phyloP scores from a whole-genome alignment of 441 rosid species.

The Adansonia madagascariensis region DNA sequence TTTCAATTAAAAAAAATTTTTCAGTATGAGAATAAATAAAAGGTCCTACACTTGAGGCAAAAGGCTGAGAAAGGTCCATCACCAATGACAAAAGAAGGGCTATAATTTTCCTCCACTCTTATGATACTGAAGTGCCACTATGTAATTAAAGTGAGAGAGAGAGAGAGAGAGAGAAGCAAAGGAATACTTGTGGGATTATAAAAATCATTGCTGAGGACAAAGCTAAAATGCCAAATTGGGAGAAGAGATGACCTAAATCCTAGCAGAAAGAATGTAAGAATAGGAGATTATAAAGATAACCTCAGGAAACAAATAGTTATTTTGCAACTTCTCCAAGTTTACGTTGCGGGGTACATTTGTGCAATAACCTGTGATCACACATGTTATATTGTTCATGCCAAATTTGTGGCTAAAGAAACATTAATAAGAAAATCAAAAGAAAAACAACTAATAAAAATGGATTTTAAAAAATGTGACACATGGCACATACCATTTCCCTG shows the following conservation, averaged over 20 bases:
- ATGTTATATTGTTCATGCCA: background rate
- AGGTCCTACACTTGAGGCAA: background rate
- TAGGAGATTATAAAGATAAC: constrained; percentile 33
- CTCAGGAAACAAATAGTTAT: constrained; percentile 79
- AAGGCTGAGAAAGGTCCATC: background rate
- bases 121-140: too few species aligned
- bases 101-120: constrained; percentile 7
- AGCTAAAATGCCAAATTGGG: background rate
- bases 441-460: constrained; percentile 1
- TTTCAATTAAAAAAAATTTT: background rate
- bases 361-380: constrained; percentile 46
- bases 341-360: constrained; percentile 67
- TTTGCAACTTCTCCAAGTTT: constrained; percentile 70
- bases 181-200: too few species aligned
- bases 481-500: constrained; percentile 42
- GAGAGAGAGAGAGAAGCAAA: too few species aligned
- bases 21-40: background rate
- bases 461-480: constrained; percentile 1
- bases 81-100: constrained; percentile 8
- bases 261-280: constrained; percentile 7
- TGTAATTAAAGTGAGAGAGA: too few species aligned
- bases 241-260: background rate
- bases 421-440: constrained; percentile 9
- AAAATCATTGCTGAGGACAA: too few species aligned
- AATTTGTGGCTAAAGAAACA: constrained; percentile 21